These are phyloP conservation scores for Catharanthus roseus DNA, from an alignment of 257 asterid genomes.

Conservation along the genomic window DNA sequence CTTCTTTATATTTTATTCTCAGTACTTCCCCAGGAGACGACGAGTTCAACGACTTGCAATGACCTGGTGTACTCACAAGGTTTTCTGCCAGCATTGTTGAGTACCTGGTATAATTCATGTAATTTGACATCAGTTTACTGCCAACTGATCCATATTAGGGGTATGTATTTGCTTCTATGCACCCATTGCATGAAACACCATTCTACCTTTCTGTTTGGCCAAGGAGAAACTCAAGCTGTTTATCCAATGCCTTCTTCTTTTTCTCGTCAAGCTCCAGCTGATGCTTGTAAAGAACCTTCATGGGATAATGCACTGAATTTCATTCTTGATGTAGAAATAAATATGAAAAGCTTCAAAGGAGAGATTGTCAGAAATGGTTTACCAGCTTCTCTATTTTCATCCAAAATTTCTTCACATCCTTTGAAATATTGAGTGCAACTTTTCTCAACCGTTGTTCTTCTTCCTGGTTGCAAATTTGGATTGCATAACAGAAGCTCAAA, in stretches of 20 bases:
- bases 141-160: background rate
- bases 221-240: constrained; percentile 92
- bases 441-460: constrained; percentile 85
- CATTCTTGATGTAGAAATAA: constrained; percentile 15
- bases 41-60: constrained; percentile 33
- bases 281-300: constrained; percentile 89
- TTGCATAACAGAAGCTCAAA: constrained; percentile 12
- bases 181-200: background rate
- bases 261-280: constrained; percentile 86
- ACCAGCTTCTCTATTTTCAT: constrained; percentile 95
- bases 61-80: constrained; percentile 63
- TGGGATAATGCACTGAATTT: constrained; percentile 19
- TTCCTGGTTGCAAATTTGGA: constrained; percentile 49
- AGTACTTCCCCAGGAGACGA: constrained; percentile 36
- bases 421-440: constrained; percentile 83
- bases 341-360: constrained; percentile 8
- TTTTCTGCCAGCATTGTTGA: constrained; percentile 98
- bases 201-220: constrained; percentile 97
- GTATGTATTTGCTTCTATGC: background rate
- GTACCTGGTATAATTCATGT: constrained; percentile 47
- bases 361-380: constrained; percentile 25
- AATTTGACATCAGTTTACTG: constrained; percentile 7
- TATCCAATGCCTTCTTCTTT: constrained; percentile 92
- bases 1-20: constrained; percentile 31
- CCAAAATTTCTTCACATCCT: constrained; percentile 97